Evolutionary conservation across 1,284 basidiomycete species (phyloP), one percentile per base, ranked within the genome.

Genomic region (Cutaneotrichosporon mucoides): DNA sequence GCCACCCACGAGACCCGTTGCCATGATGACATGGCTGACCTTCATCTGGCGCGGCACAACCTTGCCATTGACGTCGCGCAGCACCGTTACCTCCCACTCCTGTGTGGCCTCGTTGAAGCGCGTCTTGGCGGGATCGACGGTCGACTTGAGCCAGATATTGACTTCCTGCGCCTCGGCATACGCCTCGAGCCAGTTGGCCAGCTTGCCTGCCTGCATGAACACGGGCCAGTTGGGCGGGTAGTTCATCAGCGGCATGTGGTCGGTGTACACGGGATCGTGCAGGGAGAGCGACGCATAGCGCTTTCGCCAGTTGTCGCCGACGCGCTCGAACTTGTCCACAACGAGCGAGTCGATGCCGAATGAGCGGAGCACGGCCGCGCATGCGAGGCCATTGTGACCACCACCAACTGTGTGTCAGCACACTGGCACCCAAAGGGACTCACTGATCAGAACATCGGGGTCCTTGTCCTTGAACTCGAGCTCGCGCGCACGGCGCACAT

Each of bases 111-210:
- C 72, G 64, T 84, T 80, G 64, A 82, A 83, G 5, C 70, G 65
- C 3, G 82, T 80, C n/a, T 72, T 71, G 2, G 70, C 24, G 3
- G 71, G 70, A 41, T 72, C 79, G 9, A 85, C 78, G 3, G 72
- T 81, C 0, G 84, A 79, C 6, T 83, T 82, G 1, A 83, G 84
- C 86, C 87, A 88, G 33, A 85, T 79, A 71, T 86, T 84, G 44
- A 88, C 71, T 64, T 88, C 86, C 66, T 88, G 78, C 1, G 82
- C 73, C 44, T 85, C 81, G 3, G 85, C 86, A 70, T 87, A 89
- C 35, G 76, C 77, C 71, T 88, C 86, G 7, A 88, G 79, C 84
- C 86, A 88, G 66, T 85, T 83, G 0, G 84, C 86, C 11, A 88
- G 80, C 82, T 86, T 77, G 45, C 73, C 73, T 9, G 68, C 72